These are phyloP conservation scores for Kodamaea kaohsiungensis DNA, from an alignment of 805 yeast genomes.

Conservation along the genomic window DNA sequence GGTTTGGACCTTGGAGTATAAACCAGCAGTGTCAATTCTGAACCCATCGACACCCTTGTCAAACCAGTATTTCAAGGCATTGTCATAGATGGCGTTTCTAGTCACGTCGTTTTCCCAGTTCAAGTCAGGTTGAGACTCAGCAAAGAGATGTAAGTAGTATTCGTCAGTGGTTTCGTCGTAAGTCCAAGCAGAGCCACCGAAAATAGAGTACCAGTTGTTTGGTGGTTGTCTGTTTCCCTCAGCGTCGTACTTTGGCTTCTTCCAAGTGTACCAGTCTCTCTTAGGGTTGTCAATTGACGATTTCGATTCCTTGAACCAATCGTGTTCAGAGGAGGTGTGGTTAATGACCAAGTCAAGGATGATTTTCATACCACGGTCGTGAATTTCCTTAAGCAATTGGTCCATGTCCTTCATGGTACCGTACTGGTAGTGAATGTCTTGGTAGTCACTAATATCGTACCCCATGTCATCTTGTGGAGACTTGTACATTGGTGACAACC, in stretches of 20 bases:
- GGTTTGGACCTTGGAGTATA: slow-evolving; percentile 48
- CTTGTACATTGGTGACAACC: slow-evolving; percentile 60
- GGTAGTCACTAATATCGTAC: slow-evolving; percentile 57
- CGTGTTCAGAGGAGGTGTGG: slow-evolving; percentile 56
- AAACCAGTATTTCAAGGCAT: slow-evolving; percentile 54
- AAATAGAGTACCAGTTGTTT: slow-evolving; percentile 55
- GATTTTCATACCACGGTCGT: slow-evolving; percentile 50
- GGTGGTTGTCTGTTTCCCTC: slow-evolving; percentile 54
- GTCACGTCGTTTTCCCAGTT: slow-evolving; percentile 57
- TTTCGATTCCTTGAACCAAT: slow-evolving; percentile 58
- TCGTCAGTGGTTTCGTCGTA: slow-evolving; percentile 55
- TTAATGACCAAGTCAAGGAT: slow-evolving; percentile 58
- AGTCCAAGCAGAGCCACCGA: slow-evolving; percentile 58
- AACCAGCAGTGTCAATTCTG: slow-evolving; percentile 56
- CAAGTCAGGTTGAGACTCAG: slow-evolving; percentile 56
- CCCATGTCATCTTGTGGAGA: slow-evolving; percentile 66
- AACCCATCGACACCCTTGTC: slow-evolving; percentile 59
- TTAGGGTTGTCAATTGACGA: slow-evolving; percentile 51
- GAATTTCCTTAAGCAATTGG: slow-evolving; percentile 46
- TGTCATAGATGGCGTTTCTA: slow-evolving; percentile 42
- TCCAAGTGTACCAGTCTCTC: slow-evolving; percentile 65
- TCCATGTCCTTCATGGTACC: slow-evolving; percentile 58
- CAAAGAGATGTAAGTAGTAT: slow-evolving; percentile 56
- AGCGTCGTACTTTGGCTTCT: slow-evolving; percentile 46
- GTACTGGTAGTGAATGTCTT: slow-evolving; percentile 50